Percentiles rank a stretch among this genome's conserved stretches.
phyloP scores from a whole-genome alignment of 2,329 filamentous ascomycete genomes.

The Ascochyta rabiei region DNA sequence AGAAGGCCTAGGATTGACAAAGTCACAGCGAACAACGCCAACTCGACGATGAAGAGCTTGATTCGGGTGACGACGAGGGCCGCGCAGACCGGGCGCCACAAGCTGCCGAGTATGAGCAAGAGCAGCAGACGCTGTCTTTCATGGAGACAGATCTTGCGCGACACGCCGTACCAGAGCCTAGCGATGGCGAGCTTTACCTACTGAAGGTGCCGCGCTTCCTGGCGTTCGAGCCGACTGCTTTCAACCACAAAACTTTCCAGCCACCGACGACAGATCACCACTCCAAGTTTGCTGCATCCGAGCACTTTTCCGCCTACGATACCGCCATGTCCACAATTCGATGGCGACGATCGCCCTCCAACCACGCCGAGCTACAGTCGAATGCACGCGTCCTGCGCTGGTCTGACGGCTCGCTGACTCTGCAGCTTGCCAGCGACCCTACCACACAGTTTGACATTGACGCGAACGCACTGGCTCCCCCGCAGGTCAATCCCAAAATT shows the following conservation, averaged over 20 bases:
- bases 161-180: conserved; percentile 72
- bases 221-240: conserved; percentile 70
- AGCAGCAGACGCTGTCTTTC: conserved; percentile 62
- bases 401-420: conserved; percentile 78
- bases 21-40: conserved; percentile 49
- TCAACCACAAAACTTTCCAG: conserved; percentile 69
- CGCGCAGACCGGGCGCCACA: conserved; percentile 64
- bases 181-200: conserved; percentile 74
- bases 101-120: conserved; percentile 56
- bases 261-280: conserved; percentile 66
- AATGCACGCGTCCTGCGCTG: conserved; percentile 77
- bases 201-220: conserved; percentile 76
- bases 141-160: conserved; percentile 70
- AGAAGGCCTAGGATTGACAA: conserved; percentile 21
- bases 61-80: conserved; percentile 67
- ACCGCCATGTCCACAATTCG: conserved; percentile 72
- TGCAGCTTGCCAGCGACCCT: conserved; percentile 72
- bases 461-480: conserved; percentile 71
- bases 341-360: conserved; percentile 69
- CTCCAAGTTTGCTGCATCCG: conserved; percentile 51
- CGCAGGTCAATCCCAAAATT: conserved; percentile 56
- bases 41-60: conserved; percentile 67
- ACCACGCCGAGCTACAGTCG: conserved; percentile 71
- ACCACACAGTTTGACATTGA: conserved; percentile 75
- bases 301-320: conserved; percentile 64